phyloP scores from a whole-genome alignment of 2,329 filamentous ascomycete species.

The Coleophoma cylindrospora region DNA sequence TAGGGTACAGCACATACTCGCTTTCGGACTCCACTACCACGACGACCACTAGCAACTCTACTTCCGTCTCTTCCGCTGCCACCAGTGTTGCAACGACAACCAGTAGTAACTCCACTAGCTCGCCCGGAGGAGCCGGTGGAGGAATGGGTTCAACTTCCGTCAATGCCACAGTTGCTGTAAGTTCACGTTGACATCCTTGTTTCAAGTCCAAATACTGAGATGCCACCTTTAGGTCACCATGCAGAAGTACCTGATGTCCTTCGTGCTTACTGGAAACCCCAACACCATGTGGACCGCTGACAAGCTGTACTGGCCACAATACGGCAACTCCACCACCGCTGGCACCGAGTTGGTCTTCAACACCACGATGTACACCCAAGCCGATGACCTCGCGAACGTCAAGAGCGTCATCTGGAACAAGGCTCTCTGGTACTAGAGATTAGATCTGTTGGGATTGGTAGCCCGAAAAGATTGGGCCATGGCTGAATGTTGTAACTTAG shows the following conservation, averaged over 20 bases:
- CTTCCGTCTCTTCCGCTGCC: conserved; percentile 8
- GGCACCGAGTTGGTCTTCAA: conserved; percentile 27
- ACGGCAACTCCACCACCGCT: conserved; percentile 17
- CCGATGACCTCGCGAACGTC: conserved; percentile 27
- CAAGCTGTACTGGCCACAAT: conserved; percentile 29
- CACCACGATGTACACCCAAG: conserved; percentile 23
- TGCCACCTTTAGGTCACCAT: conserved; percentile 16
- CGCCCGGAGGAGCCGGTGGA: conserved; percentile 11
- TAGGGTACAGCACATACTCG: conserved; percentile 19
- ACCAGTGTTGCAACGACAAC: background rate
- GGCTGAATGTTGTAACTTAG: too few relatives aligned
- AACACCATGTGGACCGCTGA: conserved; percentile 26
- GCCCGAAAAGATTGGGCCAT: too few relatives aligned
- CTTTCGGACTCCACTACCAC: conserved; percentile 12
- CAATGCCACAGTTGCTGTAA: conserved; percentile 20
- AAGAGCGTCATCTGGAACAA: conserved; percentile 28
- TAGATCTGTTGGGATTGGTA: too few relatives aligned
- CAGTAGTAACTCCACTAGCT: background rate
- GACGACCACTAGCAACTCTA: conserved; percentile 5
- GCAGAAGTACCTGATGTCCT: conserved; percentile 32
- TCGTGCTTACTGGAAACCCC: conserved; percentile 27
- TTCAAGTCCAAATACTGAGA: conserved; percentile 1
- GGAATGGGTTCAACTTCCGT: conserved; percentile 16
- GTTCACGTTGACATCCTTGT: background rate
- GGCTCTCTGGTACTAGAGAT: conserved; percentile 28